A percentile compares a stretch with the other conserved stretches of the same genome.
phyloP scores from a whole-genome alignment of 371 early-diverging fungal genomes.

The Mortierella sp. region DNA sequence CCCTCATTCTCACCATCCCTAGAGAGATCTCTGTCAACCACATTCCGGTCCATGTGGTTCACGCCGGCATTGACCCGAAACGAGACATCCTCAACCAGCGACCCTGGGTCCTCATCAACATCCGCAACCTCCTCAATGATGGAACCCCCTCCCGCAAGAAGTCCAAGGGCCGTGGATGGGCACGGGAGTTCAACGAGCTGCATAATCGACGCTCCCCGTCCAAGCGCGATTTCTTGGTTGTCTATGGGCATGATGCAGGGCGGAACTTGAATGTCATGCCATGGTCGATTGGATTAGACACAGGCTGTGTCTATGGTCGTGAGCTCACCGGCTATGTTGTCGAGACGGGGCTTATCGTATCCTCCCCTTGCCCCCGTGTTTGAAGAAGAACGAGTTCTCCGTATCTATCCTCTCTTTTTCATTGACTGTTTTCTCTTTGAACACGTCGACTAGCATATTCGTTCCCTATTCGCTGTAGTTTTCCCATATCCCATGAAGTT shows the following conservation, averaged over 20 bases:
- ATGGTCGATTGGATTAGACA: slow-evolving; percentile 75
- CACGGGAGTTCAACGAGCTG: slow-evolving; percentile 59
- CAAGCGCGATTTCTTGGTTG: slow-evolving; percentile 52
- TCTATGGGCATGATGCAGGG: slow-evolving; percentile 82
- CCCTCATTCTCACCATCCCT: slow-evolving; percentile 72
- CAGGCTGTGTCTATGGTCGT: slow-evolving; percentile 78
- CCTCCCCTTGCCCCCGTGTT: slow-evolving; percentile 24
- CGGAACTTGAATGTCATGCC: slow-evolving; percentile 68
- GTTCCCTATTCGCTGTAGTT: background rate
- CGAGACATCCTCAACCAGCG: slow-evolving; percentile 63
- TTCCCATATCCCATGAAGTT: background rate
- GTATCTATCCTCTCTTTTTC: background rate
- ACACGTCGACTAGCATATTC: slow-evolving; percentile 11
- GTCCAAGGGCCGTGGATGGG: slow-evolving; percentile 65
- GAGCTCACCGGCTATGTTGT: slow-evolving; percentile 65
- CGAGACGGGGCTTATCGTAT: slow-evolving; percentile 36
- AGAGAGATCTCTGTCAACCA: slow-evolving; percentile 30
- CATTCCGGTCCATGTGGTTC: slow-evolving; percentile 71
- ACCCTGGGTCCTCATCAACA: slow-evolving; percentile 73
- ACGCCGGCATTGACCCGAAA: slow-evolving; percentile 78
- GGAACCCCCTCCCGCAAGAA: slow-evolving; percentile 59
- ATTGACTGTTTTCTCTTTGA: background rate
- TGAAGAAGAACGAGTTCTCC: background rate
- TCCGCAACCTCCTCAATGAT: slow-evolving; percentile 59
- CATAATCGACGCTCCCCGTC: slow-evolving; percentile 22